Evolutionary conservation across 352 stramenopile genomes (phyloP), one percentile per base, ranked within the genome.

Genomic region (Pythium pyrilobum): DNA sequence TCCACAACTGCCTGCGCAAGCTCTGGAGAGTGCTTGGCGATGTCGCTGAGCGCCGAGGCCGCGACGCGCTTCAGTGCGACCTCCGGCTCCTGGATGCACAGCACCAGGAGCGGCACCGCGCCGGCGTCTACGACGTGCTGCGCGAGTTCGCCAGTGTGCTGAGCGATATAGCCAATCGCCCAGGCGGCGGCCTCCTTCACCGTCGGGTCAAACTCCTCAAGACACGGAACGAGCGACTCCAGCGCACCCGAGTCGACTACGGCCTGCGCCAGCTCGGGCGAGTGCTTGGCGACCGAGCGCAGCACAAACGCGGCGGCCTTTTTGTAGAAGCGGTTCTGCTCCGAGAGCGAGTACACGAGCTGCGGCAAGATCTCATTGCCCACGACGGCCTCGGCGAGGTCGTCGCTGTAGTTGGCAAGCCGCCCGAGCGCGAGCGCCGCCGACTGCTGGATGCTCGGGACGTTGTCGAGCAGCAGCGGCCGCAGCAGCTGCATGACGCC

Each of bases 321-420:
- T 69, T 98, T 98, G 73, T 97, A 98, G 57, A 97, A 98, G 36
- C 92, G 75, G 61, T 97, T 98, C 64, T 98, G 88, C 61, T 97
- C 92, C 32, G 85, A 95, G 6, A 98, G 73, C 23, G 92, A 98
- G 63, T 97, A 97, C 18, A 98, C 93, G n/a, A 98, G 83, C 55
- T 98, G 93, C 18, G 92, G 92, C n/a, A 98, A 71, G 55, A 98
- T 98, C 57, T 98, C 93, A 59, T 98, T 97, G 16, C 87, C 90
- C 7, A 98, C 93, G 3, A 98, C 91, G 0, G 87, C 91, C 52
- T 98, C 93, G 7, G 92, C 92, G 6, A 98, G 72, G 52, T 98
- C 93, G 59, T 98, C 91, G 55, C 81, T 96, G 73, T 98, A 97
- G 72, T 98, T 98, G 34, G 93, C 93, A 13, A 98, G 78, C 6